Conservation (phyloP, 768 basidiomycete genomes). For the Boletus reticuloceps region DNA sequence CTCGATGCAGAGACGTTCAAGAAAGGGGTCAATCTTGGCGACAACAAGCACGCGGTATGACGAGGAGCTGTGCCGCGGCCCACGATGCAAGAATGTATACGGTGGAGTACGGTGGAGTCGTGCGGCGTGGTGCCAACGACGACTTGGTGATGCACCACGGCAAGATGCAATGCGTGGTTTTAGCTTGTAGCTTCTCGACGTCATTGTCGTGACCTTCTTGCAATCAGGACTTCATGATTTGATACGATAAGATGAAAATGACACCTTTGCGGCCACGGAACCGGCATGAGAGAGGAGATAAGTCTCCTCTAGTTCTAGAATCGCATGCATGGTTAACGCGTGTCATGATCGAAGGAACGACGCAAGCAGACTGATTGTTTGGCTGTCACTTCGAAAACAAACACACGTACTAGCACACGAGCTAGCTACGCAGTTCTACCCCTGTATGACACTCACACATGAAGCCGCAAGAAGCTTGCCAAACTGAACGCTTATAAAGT, state of each 20-base stretch:
- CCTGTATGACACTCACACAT: slow-evolving; percentile 1
- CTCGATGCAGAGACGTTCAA: slow-evolving; percentile 6
- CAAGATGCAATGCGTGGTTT: slow-evolving; percentile 1
- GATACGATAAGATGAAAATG: slow-evolving; percentile 21
- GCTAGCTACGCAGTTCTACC: background rate
- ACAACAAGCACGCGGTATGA: slow-evolving; percentile 14
- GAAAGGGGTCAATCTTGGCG: slow-evolving; percentile 7
- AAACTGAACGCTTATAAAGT: slow-evolving; percentile 1
- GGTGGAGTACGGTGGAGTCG: slow-evolving; percentile 10
- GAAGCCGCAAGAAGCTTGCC: slow-evolving; percentile 22
- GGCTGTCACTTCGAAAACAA: slow-evolving; percentile 6
- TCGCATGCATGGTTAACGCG: slow-evolving; percentile 17
- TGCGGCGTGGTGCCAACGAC: slow-evolving; percentile 1
- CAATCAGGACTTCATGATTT: slow-evolving; percentile 22
- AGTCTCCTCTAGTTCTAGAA: slow-evolving; percentile 4
- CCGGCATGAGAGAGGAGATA: background rate
- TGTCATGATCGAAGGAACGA: slow-evolving; percentile 13
- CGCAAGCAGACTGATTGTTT: background rate
- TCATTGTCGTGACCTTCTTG: slow-evolving; percentile 4
- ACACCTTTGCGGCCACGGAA: background rate
- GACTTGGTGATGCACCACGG: slow-evolving; percentile 1
- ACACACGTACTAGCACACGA: slow-evolving; percentile 18
- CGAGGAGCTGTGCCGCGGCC: background rate
- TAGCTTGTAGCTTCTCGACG: slow-evolving; percentile 16
- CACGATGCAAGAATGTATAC: slow-evolving; percentile 2